Base-by-base conservation (phyloP, 2,329 filamentous ascomycete genomes). In the Aspergillus oerlinghausenensis region DNA sequence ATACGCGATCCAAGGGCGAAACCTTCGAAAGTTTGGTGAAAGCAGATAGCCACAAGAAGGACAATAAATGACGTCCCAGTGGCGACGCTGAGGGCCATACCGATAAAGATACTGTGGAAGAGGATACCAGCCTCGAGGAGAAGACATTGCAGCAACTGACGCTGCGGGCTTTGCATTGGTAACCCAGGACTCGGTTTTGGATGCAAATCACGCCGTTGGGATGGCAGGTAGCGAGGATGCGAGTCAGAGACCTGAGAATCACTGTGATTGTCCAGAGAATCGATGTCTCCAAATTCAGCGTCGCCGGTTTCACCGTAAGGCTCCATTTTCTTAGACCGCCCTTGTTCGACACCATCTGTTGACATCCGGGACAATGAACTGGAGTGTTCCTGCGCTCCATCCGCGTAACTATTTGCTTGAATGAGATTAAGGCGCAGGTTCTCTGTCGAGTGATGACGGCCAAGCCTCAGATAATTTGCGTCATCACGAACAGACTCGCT, bases 11-110 rank as follows among this genome's bases (percentile, higher is more conserved):
- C 91, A 4, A 96, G 83, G 0, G 91, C 91, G 14, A 96, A 85
- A 1, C 91, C 91, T 75, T 96, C 91, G 62, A 96, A 96, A 1
- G 89, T 91, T 75, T 96, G 89, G 68, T 94, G 90, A 73, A 93
- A 92, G 62, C 84, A 85, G 60, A 94, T 92, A 51, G 90, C 90
- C 29, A 92, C 80, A 0, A 94, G 79, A 61, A 94, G 89, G 11
- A 93, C 88, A 45, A 90, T 79, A 68, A 94, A 94, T 1, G 88
- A 85, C 0, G 89, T 87, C 0, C 89, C 89, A 0, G 88, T 91
- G 0, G 90, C 87, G 0, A 94, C 90, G 0, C 88, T 91, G 29
- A 94, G 81, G 3, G 90, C 89, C 88, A 93, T 92, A 60, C 90
- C 90, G 65, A 94, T 93, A 67, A 94, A 94, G 54, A 94, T 81